Percentiles rank a stretch among this genome's conserved stretches.
phyloP scores from a whole-genome alignment of 768 basidiomycete genomes.

The Tricholoma saponaceum region DNA sequence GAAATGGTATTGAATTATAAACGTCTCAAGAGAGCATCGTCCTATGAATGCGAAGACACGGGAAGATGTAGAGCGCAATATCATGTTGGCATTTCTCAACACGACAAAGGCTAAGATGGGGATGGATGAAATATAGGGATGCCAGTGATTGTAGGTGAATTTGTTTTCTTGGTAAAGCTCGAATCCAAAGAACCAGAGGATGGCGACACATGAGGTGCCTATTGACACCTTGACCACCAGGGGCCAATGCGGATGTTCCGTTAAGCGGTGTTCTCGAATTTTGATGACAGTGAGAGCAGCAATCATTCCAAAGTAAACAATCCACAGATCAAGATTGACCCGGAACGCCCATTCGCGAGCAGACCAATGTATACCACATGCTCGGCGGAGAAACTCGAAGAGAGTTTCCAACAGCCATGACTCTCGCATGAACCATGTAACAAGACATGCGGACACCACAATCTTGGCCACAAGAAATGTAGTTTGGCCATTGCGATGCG shows the following conservation, averaged over 20 bases:
- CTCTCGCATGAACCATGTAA: slow-evolving; percentile 65
- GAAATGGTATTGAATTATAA: slow-evolving; percentile 86
- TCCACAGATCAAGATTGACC: slow-evolving; percentile 83
- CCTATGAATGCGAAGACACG: slow-evolving; percentile 78
- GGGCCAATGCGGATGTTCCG: slow-evolving; percentile 68
- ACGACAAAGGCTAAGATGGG: slow-evolving; percentile 75
- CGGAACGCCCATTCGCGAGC: slow-evolving; percentile 87
- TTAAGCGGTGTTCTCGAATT: slow-evolving; percentile 65
- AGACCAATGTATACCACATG: slow-evolving; percentile 80
- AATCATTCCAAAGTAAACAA: slow-evolving; percentile 86
- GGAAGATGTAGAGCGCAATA: slow-evolving; percentile 68
- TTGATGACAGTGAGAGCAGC: slow-evolving; percentile 71
- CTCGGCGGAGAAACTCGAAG: slow-evolving; percentile 58
- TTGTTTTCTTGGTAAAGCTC: slow-evolving; percentile 76
- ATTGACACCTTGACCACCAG: slow-evolving; percentile 43
- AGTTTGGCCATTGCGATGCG: slow-evolving; percentile 67
- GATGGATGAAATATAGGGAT: slow-evolving; percentile 75
- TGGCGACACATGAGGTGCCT: slow-evolving; percentile 43
- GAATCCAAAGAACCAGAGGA: slow-evolving; percentile 82
- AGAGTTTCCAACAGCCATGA: slow-evolving; percentile 57
- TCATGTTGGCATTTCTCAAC: slow-evolving; percentile 71
- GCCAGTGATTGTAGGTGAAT: slow-evolving; percentile 83
- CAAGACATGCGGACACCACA: slow-evolving; percentile 52
- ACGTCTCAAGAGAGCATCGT: slow-evolving; percentile 85
- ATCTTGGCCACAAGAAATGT: slow-evolving; percentile 71